A percentile compares a stretch with the other conserved stretches of the same genome.
Conservation (phyloP, 2,329 filamentous ascomycete genomes). For the Venturiaceae sp. region DNA sequence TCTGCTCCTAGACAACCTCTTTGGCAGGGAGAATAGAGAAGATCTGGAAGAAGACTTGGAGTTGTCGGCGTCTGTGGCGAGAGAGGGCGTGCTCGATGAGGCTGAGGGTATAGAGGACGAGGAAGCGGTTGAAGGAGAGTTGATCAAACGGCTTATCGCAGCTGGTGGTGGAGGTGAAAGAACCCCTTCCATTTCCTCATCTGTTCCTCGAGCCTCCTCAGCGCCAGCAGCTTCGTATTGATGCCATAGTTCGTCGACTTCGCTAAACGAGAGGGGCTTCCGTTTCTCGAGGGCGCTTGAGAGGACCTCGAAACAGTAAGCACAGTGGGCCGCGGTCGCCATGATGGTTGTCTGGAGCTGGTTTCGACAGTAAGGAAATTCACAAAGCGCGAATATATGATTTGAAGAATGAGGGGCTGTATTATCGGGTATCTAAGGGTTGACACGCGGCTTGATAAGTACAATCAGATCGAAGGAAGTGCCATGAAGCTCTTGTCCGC, state of each 20-base stretch:
- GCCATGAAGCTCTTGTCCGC: not conserved
- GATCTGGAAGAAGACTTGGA: slow-evolving; percentile 21
- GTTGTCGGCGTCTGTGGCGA: not conserved
- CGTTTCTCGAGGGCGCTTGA: slow-evolving; percentile 64
- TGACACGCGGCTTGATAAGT: not conserved
- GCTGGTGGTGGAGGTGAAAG: slow-evolving; percentile 22
- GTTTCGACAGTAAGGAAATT: too few species aligned
- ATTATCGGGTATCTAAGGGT: not conserved
- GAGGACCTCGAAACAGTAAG: slow-evolving; percentile 87
- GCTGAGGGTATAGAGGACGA: slow-evolving; percentile 39
- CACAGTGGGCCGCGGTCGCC: slow-evolving; percentile 79
- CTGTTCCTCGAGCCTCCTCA: slow-evolving; percentile 21
- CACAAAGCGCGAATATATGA: not conserved
- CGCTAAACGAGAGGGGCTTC: slow-evolving; percentile 54
- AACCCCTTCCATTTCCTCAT: slow-evolving; percentile 23
- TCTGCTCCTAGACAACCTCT: slow-evolving; percentile 16
- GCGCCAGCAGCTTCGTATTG: slow-evolving; percentile 33
- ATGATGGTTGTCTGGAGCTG: slow-evolving; percentile 40
- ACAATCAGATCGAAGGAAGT: not conserved
- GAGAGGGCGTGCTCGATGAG: slow-evolving; percentile 16
- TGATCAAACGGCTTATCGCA: slow-evolving; percentile 34
- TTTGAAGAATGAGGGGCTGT: not conserved
- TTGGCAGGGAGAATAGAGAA: slow-evolving; percentile 25
- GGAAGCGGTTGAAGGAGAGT: slow-evolving; percentile 34
- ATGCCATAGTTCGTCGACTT: slow-evolving; percentile 62